Evolutionary conservation across 192 early-diverging fungal species (phyloP), one percentile per base, ranked within the genome.

Genomic region (Jimgerdemannia lactiflua): DNA sequence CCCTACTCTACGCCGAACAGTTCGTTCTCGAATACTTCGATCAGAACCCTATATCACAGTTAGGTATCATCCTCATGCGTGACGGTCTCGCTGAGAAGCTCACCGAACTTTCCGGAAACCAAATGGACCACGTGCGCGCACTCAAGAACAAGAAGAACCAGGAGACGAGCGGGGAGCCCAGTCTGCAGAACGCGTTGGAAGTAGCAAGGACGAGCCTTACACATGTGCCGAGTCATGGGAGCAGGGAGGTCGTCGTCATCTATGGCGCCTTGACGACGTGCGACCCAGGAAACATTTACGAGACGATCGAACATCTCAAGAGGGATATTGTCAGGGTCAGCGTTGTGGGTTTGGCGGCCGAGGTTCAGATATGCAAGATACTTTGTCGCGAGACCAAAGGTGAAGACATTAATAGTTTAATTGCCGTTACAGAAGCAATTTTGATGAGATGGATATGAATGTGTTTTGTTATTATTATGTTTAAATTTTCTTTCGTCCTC

Each of bases 11-110:
- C 64, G 79, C 88, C 3, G 91, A 91, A 68, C 82, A 87, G 59
- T 99, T 95, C 75, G 81, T 97, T 3, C 74, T 76, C n/a, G 97
- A 98, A 77, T 99, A 90, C 78, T 95, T 97, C 79, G 95, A 97
- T 84, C 95, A 97, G 78, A 99, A 99, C 78, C 97, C 97, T 1
- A 92, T 99, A 39, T 92, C 92, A 8, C 94, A 95, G 81, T 84
- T 98, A 40, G 91, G 94, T 11, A 78, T 99, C 3, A 87, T 98
- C 11, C 86, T 90, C 3, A 97, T 93, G 4, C 87, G 92, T 67
- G 94, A 98, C 78, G 94, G 94, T 43, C 77, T 95, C 70, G 95
- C 95, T 2, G 94, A 97, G 78, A 91, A 90, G 78, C 49, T 95
- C 70, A 91, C 94, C 4, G 97, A 97, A n/a, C 75, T 98, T 71